Base-by-base conservation (phyloP, 1,284 basidiomycete genomes). In the Trichosporon sp. region DNA sequence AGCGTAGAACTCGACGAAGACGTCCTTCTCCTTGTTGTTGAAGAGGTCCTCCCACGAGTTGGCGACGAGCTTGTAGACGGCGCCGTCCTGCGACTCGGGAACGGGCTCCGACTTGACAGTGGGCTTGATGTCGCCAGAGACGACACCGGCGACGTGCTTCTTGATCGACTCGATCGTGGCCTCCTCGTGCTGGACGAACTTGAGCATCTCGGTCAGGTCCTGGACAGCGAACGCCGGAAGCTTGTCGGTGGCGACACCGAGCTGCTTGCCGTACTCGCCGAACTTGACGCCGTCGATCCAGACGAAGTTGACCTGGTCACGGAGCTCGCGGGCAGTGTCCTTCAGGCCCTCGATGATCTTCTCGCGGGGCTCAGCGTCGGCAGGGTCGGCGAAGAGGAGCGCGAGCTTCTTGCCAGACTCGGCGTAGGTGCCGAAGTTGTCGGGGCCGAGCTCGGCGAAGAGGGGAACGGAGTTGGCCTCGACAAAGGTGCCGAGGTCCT, bases 271-370 rank as follows among this genome's bases (percentile, higher is more conserved):
- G 86, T 99, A 97, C 78, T 98, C 94, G 78, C 88, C 89, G 79
- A 95, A 99, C 84, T 94, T 95, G 85, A 91, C 85, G 25, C 92
- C 95, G 83, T 99, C 97, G 77, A 99, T 99, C 91, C 91, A 97
- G 74, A 99, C 96, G 84, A 99, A 96, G 90, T 97, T 98, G 81
- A 98, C 78, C 85, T 92, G 91, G 78, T 89, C 88, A 84, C 92
- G 94, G 87, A 89, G 88, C 79, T 89, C 88, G 71, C 89, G 86
- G 31, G 96, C 95, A 68, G 96, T 81, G 1, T 92, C 88, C 76
- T 87, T 88, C 76, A 98, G 83, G 67, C 87, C 84, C 58, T 90
- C 89, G 73, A 96, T 86, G 68, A 91, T 84, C 60, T 86, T 85
- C 27, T 91, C 87, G 76, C 88, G 90, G 71, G 87, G 86, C 21